Evolutionary conservation across 495 filamentous ascomycete genomes (phyloP).

Genomic region (Xylaria cubensis): DNA sequence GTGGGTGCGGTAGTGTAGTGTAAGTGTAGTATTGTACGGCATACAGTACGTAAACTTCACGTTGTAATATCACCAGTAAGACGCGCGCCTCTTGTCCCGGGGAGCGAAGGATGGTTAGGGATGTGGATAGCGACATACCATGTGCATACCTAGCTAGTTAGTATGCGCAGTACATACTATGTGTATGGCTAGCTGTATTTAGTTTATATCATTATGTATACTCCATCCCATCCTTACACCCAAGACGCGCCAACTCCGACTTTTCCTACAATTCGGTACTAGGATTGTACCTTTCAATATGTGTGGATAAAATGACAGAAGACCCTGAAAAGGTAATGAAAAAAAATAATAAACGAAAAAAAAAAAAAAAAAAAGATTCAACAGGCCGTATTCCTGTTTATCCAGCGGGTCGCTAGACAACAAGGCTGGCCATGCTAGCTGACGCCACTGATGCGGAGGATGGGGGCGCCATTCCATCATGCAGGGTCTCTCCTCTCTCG

Average conservation of each 20-base stretch:
- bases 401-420: conserved; percentile 23
- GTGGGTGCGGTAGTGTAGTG: background rate
- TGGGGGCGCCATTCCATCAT: conserved; percentile 44
- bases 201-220: background rate
- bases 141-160: background rate
- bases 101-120: background rate
- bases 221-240: conserved; percentile 8
- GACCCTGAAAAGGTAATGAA: background rate
- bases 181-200: too few species aligned
- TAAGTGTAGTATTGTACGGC: background rate
- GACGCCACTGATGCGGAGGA: conserved; percentile 52
- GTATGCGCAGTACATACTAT: too few species aligned
- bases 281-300: background rate
- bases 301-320: background rate
- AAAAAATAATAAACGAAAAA: too few species aligned
- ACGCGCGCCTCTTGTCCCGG: conserved; percentile 1
- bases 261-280: background rate
- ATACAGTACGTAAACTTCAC: conserved; percentile 2
- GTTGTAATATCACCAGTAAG: background rate
- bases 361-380: background rate
- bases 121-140: conserved; percentile 1
- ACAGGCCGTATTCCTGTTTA: conserved; percentile 15
- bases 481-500: conserved; percentile 47
- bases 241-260: conserved; percentile 1
- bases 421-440: conserved; percentile 37